Percentiles rank a stretch among this genome's conserved stretches.
phyloP scores from a whole-genome alignment of 2,329 filamentous ascomycete species.

The Aspergillus texensis region DNA sequence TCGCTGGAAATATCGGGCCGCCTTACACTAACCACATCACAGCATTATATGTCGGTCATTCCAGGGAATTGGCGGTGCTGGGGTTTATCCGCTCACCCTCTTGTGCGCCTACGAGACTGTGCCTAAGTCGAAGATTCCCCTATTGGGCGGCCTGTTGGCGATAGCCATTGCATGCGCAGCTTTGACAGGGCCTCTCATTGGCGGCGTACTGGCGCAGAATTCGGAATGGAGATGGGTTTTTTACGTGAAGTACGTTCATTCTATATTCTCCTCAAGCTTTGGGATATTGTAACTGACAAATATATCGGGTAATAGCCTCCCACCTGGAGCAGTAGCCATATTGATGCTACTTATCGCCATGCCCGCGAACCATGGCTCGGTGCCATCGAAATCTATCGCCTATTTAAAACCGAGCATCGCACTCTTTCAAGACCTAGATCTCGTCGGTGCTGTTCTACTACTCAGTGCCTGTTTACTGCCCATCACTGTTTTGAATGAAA shows the following conservation, averaged over 20 bases:
- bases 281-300: background rate
- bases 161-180: conserved; percentile 1
- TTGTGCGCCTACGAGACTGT: conserved; percentile 1
- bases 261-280: too few species aligned
- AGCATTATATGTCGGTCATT: conserved; percentile 10
- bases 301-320: background rate
- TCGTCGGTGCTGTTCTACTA: background rate
- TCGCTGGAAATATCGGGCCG: background rate
- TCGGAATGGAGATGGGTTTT: conserved; percentile 34
- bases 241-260: conserved; percentile 22
- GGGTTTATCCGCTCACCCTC: conserved; percentile 6
- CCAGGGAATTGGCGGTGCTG: conserved; percentile 10
- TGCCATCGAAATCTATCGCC: background rate
- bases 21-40: background rate
- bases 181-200: conserved; percentile 6
- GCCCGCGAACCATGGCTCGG: background rate
- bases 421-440: conserved; percentile 4
- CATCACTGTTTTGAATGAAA: conserved; percentile 6
- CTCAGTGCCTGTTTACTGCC: conserved; percentile 1
- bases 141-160: background rate
- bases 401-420: conserved; percentile 1
- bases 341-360: conserved; percentile 3
- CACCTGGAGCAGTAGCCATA: background rate
- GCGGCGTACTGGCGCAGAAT: conserved; percentile 7
- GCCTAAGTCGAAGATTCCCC: background rate